Conservation (phyloP, 2,329 filamentous ascomycete species). For the Aspergillus ochraceoroseus region DNA sequence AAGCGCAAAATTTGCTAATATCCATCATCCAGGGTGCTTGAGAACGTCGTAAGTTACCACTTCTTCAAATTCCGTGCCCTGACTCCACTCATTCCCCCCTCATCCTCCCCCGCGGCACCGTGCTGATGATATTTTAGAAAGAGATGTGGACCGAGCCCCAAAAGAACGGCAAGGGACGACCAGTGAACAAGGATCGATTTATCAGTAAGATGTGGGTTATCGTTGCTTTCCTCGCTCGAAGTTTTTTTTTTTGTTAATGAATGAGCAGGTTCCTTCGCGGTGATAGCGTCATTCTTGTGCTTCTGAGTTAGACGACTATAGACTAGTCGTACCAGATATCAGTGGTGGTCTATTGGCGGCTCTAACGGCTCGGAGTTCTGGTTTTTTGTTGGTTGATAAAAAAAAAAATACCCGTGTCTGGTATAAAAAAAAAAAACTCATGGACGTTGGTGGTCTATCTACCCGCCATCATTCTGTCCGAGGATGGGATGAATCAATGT, state of each 20-base stretch:
- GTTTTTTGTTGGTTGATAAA: slow-evolving; percentile 8
- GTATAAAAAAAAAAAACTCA: not conserved
- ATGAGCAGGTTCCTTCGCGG: slow-evolving; percentile 69
- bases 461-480: too few species aligned
- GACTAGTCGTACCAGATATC: not conserved
- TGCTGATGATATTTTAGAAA: slow-evolving; percentile 46
- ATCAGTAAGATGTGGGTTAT: slow-evolving; percentile 89
- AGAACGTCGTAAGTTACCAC: slow-evolving; percentile 59
- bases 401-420: slow-evolving; percentile 5
- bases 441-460: too few species aligned
- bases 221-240: not conserved
- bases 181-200: slow-evolving; percentile 97
- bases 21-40: slow-evolving; percentile 54
- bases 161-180: slow-evolving; percentile 79
- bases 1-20: not conserved
- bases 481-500: too few species aligned
- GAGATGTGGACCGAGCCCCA: slow-evolving; percentile 99
- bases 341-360: slow-evolving; percentile 5
- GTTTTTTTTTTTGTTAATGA: not conserved
- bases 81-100: too few species aligned
- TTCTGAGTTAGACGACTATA: slow-evolving; percentile 61
- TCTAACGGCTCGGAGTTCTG: slow-evolving; percentile 12
- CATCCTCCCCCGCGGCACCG: too few species aligned
- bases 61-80: not conserved
- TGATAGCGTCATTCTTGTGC: slow-evolving; percentile 80